Base-by-base conservation (phyloP, 2,329 filamentous ascomycete genomes). In the Xylaria sp. region DNA sequence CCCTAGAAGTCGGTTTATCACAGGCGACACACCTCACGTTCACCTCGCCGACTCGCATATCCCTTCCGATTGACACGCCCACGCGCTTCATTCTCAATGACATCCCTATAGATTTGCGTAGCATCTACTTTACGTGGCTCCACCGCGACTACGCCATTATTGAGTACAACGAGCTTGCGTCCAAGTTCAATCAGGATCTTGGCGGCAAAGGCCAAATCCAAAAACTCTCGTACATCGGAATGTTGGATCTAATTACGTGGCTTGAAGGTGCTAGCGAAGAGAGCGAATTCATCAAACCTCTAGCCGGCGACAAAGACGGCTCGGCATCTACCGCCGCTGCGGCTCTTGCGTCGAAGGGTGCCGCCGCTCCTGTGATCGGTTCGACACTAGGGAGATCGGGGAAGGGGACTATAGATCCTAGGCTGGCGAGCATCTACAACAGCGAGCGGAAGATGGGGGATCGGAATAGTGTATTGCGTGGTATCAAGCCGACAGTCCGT, bases 71-170 rank as follows among this genome's bases (percentile, higher is more conserved):
- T 68, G 87, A 86, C 53, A 84, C 85, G 14, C 84, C 89, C 9
- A 99, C 95, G 69, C 92, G 95, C 71, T 98, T 98, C 81, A 85
- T 91, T 64, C 94, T 92, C n/a, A 85, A 87, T 61, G 86, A 86
- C 71, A 83, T 86, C 59, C 84, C 90, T 4, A 89, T 97, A 72
- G 92, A 97, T 75, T 83, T 99, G 70, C 92, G 95, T 74, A 95
- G 91, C 76, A 94, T 97, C 78, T 97, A 94, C 82, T 97, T 98
- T 75, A 93, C 93, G 59, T 99, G 93, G 92, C 84, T 92, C 72
- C 96, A 97, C 79, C 92, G 93, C 77, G 94, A 98, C 80, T 88
- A 90, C 58, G 88, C 90, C 57, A 93, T 96, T 69, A 91, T 92
- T 11, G 92, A 96, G 71, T 98, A 98, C 83, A 95, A 97, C 78